A percentile compares a stretch with the other conserved stretches of the same genome.
Evolutionary conservation across 2,329 filamentous ascomycete genomes (phyloP).

Genomic region (Myriosclerotinia scirpicola): DNA sequence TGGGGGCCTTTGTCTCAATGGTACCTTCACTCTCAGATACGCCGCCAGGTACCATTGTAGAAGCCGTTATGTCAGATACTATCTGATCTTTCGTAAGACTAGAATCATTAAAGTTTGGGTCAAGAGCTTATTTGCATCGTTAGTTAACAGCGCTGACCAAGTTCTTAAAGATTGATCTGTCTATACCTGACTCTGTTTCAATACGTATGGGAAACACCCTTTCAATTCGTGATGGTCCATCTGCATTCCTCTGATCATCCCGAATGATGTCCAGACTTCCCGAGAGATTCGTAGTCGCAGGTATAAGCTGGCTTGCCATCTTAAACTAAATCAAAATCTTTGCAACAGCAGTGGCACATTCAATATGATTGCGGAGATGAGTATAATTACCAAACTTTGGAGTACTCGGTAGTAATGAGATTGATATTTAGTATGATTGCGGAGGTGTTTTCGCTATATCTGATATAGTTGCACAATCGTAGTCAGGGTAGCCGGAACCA

Average conservation of each 20-base stretch:
- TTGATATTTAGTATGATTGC: background rate
- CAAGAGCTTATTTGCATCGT: background rate
- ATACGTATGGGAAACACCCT: constrained; percentile 24
- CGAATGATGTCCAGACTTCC: background rate
- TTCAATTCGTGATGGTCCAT: constrained; percentile 8
- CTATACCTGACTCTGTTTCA: constrained; percentile 13
- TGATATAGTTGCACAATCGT: background rate
- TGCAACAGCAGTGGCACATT: background rate
- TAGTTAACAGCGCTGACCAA: background rate
- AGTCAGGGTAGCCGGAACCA: background rate
- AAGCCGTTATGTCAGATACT: background rate
- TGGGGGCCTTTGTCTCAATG: constrained; percentile 9
- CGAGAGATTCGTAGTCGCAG: no score
- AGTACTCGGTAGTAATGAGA: background rate
- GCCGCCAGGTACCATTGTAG: background rate
- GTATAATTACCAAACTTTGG: background rate
- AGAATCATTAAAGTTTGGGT: no score
- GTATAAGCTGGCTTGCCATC: background rate
- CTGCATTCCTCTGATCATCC: background rate
- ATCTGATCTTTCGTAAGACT: background rate
- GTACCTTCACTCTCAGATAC: background rate
- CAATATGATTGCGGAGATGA: background rate
- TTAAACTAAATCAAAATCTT: background rate
- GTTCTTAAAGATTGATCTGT: background rate
- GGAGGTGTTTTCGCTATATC: background rate